Evolutionary conservation across 225 moss, liverwort and hornwort species (phyloP).

Genomic region (Neckera pumila): DNA sequence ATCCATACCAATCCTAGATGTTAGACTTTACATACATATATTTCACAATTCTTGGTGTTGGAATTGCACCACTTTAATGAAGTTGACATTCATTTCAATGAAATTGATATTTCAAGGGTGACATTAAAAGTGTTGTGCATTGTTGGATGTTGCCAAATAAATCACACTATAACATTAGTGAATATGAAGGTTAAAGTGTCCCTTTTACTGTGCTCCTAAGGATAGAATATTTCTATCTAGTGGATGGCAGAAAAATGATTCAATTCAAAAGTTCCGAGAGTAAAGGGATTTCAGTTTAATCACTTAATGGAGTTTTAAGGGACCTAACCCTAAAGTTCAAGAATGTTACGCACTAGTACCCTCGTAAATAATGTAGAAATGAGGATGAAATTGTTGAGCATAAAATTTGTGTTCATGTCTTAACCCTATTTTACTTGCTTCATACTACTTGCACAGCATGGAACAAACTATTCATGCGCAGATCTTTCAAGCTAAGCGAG

Average conservation of each 20-base stretch:
- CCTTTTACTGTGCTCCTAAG: no score
- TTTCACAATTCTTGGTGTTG: rapidly evolving
- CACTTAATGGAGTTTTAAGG: no score
- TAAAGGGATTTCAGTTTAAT: not conserved
- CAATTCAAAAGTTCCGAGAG: not conserved
- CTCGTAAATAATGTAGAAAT: not conserved
- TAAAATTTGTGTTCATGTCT: not conserved
- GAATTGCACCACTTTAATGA: not conserved
- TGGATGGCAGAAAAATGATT: not conserved
- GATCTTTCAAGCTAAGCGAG: not conserved
- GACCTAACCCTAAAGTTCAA: no score
- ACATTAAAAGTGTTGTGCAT: not conserved
- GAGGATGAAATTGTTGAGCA: not conserved
- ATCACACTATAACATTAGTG: not conserved
- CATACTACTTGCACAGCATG: not conserved
- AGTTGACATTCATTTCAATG: not conserved
- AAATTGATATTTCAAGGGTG: not conserved
- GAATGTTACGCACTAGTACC: not conserved
- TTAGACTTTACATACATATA: not conserved
- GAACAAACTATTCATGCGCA: not conserved
- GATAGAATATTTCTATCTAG: not conserved
- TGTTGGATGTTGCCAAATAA: not conserved
- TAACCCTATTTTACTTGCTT: not conserved
- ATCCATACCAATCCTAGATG: not conserved
- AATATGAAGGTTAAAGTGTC: not conserved